Base-by-base conservation (phyloP, 768 basidiomycete genomes). In the Tephrocybe sp. region DNA sequence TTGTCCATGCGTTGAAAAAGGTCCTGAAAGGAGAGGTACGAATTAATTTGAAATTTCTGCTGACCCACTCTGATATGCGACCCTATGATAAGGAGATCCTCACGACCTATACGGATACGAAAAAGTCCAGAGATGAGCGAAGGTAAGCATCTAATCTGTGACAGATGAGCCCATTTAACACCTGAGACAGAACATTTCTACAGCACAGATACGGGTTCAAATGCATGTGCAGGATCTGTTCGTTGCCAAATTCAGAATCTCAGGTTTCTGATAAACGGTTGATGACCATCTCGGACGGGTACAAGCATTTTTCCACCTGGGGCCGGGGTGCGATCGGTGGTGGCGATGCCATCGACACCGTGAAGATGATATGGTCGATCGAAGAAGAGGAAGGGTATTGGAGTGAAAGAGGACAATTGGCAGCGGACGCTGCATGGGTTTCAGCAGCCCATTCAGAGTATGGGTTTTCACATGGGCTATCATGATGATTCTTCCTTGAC, bases 381-480 rank as follows among this genome's bases (percentile, higher is more conserved):
- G 84, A 78, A 30, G 77, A 81, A 32, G 72, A 78, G 55, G 85
- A 87, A 66, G 82, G 80, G 0, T 86, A 87, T 58, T 77, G 73
- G 73, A 84, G 83, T 59, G 84, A 83, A 65, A 70, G 84, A 34
- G 85, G 84, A 9, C 68, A 74, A 55, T 68, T 86, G 3, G 83
- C 84, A 6, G 78, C 79, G 20, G 84, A 86, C 60, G 81, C 78
- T 9, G 72, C 72, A 5, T 77, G 72, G 68, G 75, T 86, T 16
- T 81, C 84, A 7, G 80, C 79, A 12, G 70, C 83, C 4, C 83
- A 85, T 68, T 76, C 74, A 5, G 82, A 85, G 84, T 85, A 61
- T 67, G 84, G 70, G 12, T 14, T 20, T 31, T 50, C 41, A 51
- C 45, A 51, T 57, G 49, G 26, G 14, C 20, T n/a, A 51, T 31